Percentiles rank a stretch among this genome's conserved stretches.
phyloP scores from a whole-genome alignment of 345 rosid genomes.

The Eucalyptus curtisii region DNA sequence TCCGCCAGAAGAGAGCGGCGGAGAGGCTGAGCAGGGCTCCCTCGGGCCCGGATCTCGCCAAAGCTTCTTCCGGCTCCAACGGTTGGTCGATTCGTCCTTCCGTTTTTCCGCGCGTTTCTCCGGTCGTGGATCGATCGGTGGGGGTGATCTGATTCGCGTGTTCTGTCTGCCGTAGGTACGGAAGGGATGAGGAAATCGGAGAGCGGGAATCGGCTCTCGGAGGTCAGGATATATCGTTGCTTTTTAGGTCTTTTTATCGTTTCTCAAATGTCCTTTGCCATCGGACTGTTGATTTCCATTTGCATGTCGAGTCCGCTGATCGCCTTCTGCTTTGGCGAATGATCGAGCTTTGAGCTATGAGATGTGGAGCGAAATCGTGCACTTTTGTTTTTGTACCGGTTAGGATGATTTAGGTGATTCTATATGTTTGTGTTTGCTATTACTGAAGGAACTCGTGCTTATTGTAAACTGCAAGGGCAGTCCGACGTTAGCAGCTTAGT shows the following conservation, averaged over 20 bases:
- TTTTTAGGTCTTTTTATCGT: background rate
- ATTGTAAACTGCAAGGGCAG: conserved; percentile 23
- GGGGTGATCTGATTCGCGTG: background rate
- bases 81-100: conserved; percentile 21
- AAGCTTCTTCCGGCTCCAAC: conserved; percentile 21
- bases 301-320: background rate
- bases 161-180: conserved; percentile 24
- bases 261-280: background rate
- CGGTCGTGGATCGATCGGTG: background rate
- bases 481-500: conserved; percentile 78
- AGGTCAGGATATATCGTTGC: conserved; percentile 24
- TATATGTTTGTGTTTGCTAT: background rate
- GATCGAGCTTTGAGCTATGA: background rate
- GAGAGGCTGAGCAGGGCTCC: conserved; percentile 69
- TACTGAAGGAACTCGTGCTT: background rate
- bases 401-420: background rate
- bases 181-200: conserved; percentile 61
- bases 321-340: background rate
- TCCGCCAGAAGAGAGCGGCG: conserved; percentile 90
- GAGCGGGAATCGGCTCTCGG: conserved; percentile 72
- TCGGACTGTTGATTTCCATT: background rate
- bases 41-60: conserved; percentile 79
- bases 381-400: background rate
- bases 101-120: background rate
- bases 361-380: background rate